Evolutionary conservation across 176 grass and related monocot genomes (phyloP).

Genomic region (Typha latifolia): DNA sequence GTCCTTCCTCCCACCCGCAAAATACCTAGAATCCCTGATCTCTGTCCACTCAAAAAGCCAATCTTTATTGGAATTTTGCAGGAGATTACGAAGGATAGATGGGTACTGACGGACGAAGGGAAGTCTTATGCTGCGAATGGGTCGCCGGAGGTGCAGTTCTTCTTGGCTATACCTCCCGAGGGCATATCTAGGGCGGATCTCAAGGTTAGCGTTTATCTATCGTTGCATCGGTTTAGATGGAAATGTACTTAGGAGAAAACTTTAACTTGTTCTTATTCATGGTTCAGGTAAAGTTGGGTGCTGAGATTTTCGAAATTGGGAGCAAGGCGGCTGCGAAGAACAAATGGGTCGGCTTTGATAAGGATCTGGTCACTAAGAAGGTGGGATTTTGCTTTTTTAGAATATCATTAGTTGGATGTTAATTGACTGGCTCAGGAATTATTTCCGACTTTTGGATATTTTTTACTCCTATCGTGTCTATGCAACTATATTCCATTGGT

Average conservation of each 20-base stretch:
- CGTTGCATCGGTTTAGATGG: not conserved
- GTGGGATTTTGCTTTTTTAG: slow-evolving; percentile 18
- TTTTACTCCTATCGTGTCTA: too few species aligned
- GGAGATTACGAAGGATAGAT: slow-evolving; percentile 66
- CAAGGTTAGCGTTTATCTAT: slow-evolving; percentile 39
- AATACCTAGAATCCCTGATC: not conserved
- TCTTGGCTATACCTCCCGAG: slow-evolving; percentile 48
- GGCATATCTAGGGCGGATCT: slow-evolving; percentile 49
- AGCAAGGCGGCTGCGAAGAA: slow-evolving; percentile 47
- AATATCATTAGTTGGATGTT: too few species aligned
- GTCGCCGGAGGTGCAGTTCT: slow-evolving; percentile 61
- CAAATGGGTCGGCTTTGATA: slow-evolving; percentile 63
- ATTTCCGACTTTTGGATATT: too few species aligned
- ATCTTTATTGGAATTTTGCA: slow-evolving; percentile 13
- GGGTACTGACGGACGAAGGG: slow-evolving; percentile 67
- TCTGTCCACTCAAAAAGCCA: not conserved
- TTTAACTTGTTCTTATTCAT: slow-evolving; percentile 6
- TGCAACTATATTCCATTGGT: too few species aligned
- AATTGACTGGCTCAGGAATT: too few species aligned
- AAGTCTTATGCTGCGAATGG: slow-evolving; percentile 48
- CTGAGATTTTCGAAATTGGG: slow-evolving; percentile 36
- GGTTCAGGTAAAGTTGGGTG: slow-evolving; percentile 45
- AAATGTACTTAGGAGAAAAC: not conserved
- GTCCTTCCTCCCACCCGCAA: not conserved
- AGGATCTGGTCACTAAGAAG: slow-evolving; percentile 42